Conservation (phyloP, 495 filamentous ascomycete species). For the Neurospora pannonica region DNA sequence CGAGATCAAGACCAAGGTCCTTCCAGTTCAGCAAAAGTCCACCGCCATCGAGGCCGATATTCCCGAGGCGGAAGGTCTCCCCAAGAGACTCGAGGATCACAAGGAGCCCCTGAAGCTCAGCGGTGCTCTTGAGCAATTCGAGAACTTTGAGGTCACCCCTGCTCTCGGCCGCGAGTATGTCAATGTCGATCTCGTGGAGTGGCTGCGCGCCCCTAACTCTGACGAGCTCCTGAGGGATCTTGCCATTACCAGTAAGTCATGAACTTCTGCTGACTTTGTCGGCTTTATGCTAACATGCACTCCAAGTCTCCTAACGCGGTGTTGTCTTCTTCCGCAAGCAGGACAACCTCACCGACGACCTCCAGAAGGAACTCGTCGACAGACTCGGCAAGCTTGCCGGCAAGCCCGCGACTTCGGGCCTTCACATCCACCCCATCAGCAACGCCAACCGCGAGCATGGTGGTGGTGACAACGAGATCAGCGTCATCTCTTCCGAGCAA, state of each 20-base stretch:
- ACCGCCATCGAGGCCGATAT: background rate
- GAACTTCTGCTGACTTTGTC: background rate
- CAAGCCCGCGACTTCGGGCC: constrained; percentile 53
- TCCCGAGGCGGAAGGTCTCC: constrained; percentile 1
- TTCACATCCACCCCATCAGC: constrained; percentile 66
- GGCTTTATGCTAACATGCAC: background rate
- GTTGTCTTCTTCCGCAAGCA: constrained; percentile 79
- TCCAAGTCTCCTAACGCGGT: constrained; percentile 63
- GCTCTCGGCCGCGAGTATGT: constrained; percentile 59
- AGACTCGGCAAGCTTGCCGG: constrained; percentile 56
- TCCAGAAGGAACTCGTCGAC: constrained; percentile 60
- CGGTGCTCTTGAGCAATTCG: constrained; percentile 46
- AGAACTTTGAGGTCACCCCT: constrained; percentile 57
- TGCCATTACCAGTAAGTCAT: constrained; percentile 36
- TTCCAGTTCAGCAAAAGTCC: constrained; percentile 9
- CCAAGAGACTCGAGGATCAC: constrained; percentile 9
- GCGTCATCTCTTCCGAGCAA: constrained; percentile 55
- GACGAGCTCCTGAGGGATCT: constrained; percentile 58
- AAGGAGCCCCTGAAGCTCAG: constrained; percentile 39
- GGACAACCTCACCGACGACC: constrained; percentile 51
- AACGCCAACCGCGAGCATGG: constrained; percentile 52
- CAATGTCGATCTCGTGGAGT: constrained; percentile 50
- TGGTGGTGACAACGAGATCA: constrained; percentile 61
- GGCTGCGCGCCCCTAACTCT: constrained; percentile 52
- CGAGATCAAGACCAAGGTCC: constrained; percentile 19